Percentiles rank a stretch among this genome's conserved stretches.
Conservation (phyloP, 1,139 yeast genomes). For the Blastobotrys arbuscula region DNA sequence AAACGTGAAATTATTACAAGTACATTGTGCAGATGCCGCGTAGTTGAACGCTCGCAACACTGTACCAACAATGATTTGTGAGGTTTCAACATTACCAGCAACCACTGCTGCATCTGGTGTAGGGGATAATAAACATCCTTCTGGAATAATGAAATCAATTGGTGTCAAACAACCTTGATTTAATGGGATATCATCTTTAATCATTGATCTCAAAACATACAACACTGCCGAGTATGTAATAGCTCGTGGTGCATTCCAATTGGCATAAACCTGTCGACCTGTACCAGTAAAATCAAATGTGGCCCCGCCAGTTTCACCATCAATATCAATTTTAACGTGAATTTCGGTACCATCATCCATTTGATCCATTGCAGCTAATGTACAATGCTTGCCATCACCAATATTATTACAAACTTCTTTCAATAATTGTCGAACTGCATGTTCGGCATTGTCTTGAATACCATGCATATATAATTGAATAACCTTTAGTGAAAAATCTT, state of each 20-base stretch:
- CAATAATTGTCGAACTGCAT: conserved; percentile 45
- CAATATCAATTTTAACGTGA: conserved; percentile 41
- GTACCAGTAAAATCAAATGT: conserved; percentile 57
- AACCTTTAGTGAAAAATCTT: conserved; percentile 46
- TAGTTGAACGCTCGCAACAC: conserved; percentile 69
- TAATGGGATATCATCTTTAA: conserved; percentile 72
- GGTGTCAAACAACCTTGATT: conserved; percentile 82
- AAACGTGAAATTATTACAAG: conserved; percentile 69
- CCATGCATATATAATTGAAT: conserved; percentile 57
- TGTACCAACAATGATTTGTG: conserved; percentile 78
- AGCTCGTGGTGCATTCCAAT: conserved; percentile 63
- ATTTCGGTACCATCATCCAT: conserved; percentile 62
- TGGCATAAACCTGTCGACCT: conserved; percentile 55
- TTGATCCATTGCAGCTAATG: conserved; percentile 45
- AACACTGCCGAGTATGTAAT: conserved; percentile 77
- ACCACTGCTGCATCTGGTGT: conserved; percentile 77
- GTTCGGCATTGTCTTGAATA: conserved; percentile 55
- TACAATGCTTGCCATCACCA: conserved; percentile 21
- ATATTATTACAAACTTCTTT: conserved; percentile 34
- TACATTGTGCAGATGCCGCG: conserved; percentile 75
- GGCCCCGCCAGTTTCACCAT: conserved; percentile 43
- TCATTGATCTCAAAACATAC: conserved; percentile 69
- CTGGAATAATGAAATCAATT: conserved; percentile 58
- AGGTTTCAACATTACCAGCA: conserved; percentile 85
- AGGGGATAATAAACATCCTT: conserved; percentile 65